Evolutionary conservation across 2,329 filamentous ascomycete genomes (phyloP).

Genomic region (Sordariomycetes sp.): DNA sequence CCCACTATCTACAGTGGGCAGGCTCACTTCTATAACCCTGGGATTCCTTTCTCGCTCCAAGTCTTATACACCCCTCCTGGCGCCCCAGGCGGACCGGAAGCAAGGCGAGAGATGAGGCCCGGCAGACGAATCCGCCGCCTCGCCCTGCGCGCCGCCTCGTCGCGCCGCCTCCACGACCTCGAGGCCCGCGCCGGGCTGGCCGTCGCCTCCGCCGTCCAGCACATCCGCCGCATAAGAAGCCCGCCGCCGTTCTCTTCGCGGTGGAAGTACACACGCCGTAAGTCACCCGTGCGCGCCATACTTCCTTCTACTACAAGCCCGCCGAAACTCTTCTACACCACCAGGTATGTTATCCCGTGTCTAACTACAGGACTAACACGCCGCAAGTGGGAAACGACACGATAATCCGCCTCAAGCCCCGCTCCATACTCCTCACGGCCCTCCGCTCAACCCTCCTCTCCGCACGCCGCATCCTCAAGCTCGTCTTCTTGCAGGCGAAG

Average conservation of each 20-base stretch:
- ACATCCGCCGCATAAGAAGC: not conserved
- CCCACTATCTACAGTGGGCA: too few relatives aligned
- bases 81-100: not conserved
- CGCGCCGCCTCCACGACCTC: not conserved
- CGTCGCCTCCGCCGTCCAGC: not conserved
- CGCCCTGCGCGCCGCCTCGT: not conserved
- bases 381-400: not conserved
- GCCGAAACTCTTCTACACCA: too few relatives aligned
- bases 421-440: not conserved
- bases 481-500: not conserved
- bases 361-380: not conserved
- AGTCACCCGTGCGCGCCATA: not conserved
- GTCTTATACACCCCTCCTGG: too few relatives aligned
- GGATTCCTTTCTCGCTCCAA: too few relatives aligned
- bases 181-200: not conserved
- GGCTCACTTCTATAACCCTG: too few relatives aligned
- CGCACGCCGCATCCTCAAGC: not conserved
- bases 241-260: not conserved
- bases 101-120: not conserved
- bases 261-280: constrained; percentile 1
- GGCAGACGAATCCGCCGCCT: not conserved
- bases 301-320: not conserved
- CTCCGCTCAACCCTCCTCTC: not conserved
- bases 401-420: not conserved
- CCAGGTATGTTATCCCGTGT: too few relatives aligned